Base-by-base conservation (phyloP, 148 eudicot species). In the Camellia granthamiana region DNA sequence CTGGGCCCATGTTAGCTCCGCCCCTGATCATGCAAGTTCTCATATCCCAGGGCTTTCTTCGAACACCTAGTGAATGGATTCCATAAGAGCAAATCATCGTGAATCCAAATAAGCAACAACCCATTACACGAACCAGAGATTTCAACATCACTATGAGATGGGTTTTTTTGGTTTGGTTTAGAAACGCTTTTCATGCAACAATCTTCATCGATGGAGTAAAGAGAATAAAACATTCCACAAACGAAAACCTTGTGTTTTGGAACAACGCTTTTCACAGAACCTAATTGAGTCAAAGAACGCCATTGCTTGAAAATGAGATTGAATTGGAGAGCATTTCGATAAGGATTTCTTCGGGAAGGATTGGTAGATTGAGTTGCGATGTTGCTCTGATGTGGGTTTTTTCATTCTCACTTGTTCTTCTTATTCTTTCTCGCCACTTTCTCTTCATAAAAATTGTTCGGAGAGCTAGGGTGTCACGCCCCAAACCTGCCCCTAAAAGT, bases 321-420 rank as follows among this genome's bases (percentile, higher is more conserved):
- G 49, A 74, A 58, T 12, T 65, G 64, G 65, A 74, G 59, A 74
- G 63, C 10, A 74, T 55, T 58, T 74, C 64, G 18, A 55, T 23
- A 4, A 58, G 0, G 19, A 74, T 41, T 1, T 74, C 77, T 74
- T 54, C 64, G 5, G 77, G 77, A 13, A 74, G 21, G 8, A 56
- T 23, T 38, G 44, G 44, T 30, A 66, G 38, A 5, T 0, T 64
- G 0, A 14, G 68, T 23, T 64, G 11, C 9, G 68, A 8, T 64
- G 21, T 23, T 64, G 68, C 12, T 18, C 7, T 62, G 9, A 7
- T 61, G 0, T 47, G 42, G 21, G 42, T 64, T 64, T 64, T 8
- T 19, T 5, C 41, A 21, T 23, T 7, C 42, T 0, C 42, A 3
- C 43, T 11, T 1, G 1, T 47, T 47, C 38, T n/a, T 66, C 14